phyloP scores from a whole-genome alignment of 345 rosid genomes.

The Microthlaspi erraticum region DNA sequence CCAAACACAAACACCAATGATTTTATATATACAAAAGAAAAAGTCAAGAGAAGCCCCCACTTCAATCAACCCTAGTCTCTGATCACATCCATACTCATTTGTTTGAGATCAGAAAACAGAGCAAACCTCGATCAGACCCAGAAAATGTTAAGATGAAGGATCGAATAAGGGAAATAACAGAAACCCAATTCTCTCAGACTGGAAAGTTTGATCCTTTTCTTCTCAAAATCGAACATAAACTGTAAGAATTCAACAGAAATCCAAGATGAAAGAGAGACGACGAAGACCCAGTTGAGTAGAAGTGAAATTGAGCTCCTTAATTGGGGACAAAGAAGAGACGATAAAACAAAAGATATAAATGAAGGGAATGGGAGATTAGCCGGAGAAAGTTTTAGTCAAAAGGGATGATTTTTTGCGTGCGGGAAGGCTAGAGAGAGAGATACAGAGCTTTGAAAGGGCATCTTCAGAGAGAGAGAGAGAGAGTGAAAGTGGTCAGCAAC shows the following conservation, averaged over 20 bases:
- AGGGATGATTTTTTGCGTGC: conserved; percentile 41
- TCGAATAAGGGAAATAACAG: neutral
- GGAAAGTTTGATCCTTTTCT: too few species aligned
- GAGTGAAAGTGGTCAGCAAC: conserved; percentile 57
- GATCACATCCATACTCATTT: conserved; percentile 29
- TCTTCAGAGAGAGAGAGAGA: conserved; percentile 44
- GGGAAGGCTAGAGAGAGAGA: conserved; percentile 39
- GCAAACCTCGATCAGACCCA: conserved; percentile 44
- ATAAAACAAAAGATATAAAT: conserved; percentile 20
- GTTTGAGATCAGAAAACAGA: conserved; percentile 12
- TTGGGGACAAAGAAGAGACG: conserved; percentile 34
- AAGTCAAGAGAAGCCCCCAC: conserved; percentile 27
- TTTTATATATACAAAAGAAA: neutral
- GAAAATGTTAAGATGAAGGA: conserved; percentile 7
- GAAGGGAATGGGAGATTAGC: conserved; percentile 30
- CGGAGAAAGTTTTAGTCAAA: conserved; percentile 55
- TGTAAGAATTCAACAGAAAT: neutral
- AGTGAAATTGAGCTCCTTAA: conserved; percentile 36
- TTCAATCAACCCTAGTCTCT: conserved; percentile 30
- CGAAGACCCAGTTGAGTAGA: conserved; percentile 9
- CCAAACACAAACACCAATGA: conserved; percentile 11
- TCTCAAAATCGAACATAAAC: conserved; percentile 10
- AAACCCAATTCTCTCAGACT: too few species aligned
- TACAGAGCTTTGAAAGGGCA: conserved; percentile 40
- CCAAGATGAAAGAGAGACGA: conserved; percentile 6